Conservation (phyloP, 2,329 filamentous ascomycete species). For the Trichoderma guizhouense region DNA sequence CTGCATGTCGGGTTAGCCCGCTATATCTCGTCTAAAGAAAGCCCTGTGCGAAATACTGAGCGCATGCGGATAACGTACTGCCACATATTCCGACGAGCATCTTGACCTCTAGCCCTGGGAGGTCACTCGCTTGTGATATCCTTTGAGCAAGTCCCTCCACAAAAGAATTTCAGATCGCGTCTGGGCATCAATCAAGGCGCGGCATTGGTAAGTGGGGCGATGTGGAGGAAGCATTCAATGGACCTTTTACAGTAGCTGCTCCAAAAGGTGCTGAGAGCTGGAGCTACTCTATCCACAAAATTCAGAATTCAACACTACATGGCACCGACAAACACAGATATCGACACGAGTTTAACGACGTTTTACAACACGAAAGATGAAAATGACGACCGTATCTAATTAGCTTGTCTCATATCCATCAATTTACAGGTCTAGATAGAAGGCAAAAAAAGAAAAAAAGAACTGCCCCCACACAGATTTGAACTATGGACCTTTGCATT, state of each 20-base stretch:
- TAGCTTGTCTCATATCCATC: background rate
- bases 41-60: background rate
- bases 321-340: background rate
- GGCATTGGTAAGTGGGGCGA: conserved; percentile 12
- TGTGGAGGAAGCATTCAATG: background rate
- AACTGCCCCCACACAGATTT: background rate
- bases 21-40: background rate
- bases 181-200: conserved; percentile 10
- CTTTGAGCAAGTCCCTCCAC: background rate
- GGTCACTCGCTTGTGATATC: background rate
- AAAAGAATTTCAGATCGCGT: conserved; percentile 7
- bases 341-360: background rate
- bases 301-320: background rate
- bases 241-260: background rate
- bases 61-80: conserved; percentile 45
- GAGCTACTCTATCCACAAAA: background rate
- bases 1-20: conserved; percentile 42
- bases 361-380: background rate
- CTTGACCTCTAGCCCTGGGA: conserved; percentile 18
- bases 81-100: conserved; percentile 80
- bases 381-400: background rate
- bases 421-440: background rate
- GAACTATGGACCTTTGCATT: conserved; percentile 7
- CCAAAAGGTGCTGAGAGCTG: background rate
- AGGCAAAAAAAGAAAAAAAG: background rate